Conservation (phyloP, 75 land plant species). For the Cryptomeria japonica region DNA sequence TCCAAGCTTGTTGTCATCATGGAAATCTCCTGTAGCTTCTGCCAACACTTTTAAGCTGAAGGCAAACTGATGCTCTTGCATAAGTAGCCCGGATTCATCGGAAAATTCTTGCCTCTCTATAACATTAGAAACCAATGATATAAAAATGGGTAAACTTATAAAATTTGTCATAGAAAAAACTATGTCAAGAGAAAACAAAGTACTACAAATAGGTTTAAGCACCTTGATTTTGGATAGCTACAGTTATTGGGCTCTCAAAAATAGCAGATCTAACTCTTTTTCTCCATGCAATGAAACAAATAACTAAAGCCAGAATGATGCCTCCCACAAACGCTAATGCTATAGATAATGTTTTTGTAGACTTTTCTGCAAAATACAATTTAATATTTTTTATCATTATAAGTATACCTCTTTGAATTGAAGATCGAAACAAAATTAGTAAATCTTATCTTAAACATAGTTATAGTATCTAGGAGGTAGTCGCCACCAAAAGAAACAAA, state of each 20-base stretch:
- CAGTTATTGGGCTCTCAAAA: no score
- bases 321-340: no score
- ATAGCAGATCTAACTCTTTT: neutral
- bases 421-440: no score
- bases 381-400: no score
- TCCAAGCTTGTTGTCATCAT: no score
- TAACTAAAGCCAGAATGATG: neutral
- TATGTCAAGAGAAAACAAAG: neutral
- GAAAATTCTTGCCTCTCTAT: no score
- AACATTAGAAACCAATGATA: no score
- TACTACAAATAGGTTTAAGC: neutral
- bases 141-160: no score
- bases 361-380: neutral
- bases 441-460: no score
- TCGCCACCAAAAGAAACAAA: no score
- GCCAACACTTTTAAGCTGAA: neutral
- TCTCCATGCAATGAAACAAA: neutral
- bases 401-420: no score
- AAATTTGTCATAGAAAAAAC: neutral
- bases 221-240: neutral
- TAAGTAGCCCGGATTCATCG: neutral
- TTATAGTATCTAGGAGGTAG: no score
- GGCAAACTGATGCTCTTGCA: neutral
- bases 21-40: neutral
- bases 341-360: neutral